A percentile compares a stretch with the other conserved stretches of the same genome.
These are phyloP conservation scores for Tilletia setariae DNA, from an alignment of 1,284 basidiomycete genomes.

Conservation along the genomic window DNA sequence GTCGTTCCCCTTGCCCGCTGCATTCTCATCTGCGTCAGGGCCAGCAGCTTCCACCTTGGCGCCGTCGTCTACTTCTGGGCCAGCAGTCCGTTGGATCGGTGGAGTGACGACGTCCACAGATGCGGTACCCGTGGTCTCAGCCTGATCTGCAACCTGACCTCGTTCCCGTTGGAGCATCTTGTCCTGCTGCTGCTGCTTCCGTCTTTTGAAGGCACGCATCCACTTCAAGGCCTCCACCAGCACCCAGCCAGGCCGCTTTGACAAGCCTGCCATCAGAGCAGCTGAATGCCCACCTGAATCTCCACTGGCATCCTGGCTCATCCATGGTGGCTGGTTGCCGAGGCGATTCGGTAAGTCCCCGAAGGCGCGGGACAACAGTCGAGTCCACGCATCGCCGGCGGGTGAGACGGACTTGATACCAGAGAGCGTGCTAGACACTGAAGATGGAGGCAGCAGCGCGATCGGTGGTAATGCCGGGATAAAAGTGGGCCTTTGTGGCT, in stretches of 20 bases:
- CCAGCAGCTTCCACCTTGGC: too few species aligned
- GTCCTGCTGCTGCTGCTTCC: background rate
- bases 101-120: too few species aligned
- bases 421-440: conserved; percentile 1
- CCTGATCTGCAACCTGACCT: background rate
- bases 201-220: background rate
- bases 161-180: too few species aligned
- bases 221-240: conserved; percentile 12
- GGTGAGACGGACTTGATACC: background rate
- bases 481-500: background rate
- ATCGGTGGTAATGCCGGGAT: background rate
- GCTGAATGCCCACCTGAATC: too few species aligned
- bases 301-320: background rate
- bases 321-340: background rate
- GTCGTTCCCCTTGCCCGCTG: background rate
- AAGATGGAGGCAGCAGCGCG: background rate
- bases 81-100: too few species aligned
- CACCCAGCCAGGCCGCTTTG: background rate
- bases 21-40: background rate
- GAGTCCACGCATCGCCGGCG: conserved; percentile 7
- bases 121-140: background rate
- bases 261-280: background rate
- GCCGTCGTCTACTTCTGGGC: too few species aligned
- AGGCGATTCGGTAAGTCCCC: background rate
- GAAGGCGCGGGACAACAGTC: conserved; percentile 6